phyloP scores from a whole-genome alignment of 116 monocot species.

The Phalaenopsis hybrid region DNA sequence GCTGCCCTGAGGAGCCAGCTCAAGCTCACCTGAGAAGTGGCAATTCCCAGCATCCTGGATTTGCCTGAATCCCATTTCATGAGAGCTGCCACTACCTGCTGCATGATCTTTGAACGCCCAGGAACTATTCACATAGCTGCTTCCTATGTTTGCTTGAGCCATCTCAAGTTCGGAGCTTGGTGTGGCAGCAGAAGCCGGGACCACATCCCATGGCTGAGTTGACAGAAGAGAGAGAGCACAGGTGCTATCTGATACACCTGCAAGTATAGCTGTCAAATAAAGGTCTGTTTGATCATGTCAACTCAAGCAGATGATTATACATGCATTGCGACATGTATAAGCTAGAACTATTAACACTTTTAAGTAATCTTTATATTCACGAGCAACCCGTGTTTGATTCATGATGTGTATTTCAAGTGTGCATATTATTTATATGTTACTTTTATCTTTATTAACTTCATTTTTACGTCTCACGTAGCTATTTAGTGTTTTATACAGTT shows the following conservation, averaged over 20 bases:
- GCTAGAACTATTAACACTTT: too few species aligned
- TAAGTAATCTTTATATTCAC: too few species aligned
- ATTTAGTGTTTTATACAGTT: too few species aligned
- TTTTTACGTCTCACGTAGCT: too few species aligned
- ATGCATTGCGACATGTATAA: too few species aligned
- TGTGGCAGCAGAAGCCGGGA: constrained; percentile 4
- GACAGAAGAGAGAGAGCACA: constrained; percentile 99
- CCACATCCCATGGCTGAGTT: constrained; percentile 51
- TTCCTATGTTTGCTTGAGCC: constrained; percentile 6
- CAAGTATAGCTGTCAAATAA: background rate
- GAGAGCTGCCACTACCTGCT: constrained; percentile 17
- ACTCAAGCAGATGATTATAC: too few species aligned
- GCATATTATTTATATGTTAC: too few species aligned
- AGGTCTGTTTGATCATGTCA: too few species aligned
- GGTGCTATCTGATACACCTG: constrained; percentile 55
- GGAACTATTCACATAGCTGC: constrained; percentile 8
- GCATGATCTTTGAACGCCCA: constrained; percentile 20
- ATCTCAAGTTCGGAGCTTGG: constrained; percentile 14
- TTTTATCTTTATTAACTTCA: too few species aligned
- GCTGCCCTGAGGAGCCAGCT: constrained; percentile 47
- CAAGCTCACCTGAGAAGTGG: constrained; percentile 51
- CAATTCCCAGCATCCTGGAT: constrained; percentile 4
- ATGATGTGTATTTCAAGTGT: too few species aligned
- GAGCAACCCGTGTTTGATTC: too few species aligned
- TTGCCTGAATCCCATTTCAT: constrained; percentile 12